phyloP scores from a whole-genome alignment of 441 rosid genomes.

The Euphorbia celastroides region DNA sequence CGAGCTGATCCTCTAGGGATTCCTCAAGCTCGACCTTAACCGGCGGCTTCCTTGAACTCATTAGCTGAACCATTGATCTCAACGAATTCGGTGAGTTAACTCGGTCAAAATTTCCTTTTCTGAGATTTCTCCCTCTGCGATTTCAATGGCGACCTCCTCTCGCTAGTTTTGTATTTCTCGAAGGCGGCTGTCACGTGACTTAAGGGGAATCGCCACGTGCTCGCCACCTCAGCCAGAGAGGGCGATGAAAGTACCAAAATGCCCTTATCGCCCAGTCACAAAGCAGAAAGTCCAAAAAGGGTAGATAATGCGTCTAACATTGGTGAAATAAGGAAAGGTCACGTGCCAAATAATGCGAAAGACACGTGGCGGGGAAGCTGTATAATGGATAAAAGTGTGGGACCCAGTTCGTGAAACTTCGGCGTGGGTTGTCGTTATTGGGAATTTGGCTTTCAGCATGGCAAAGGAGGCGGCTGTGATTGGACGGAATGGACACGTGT shows the following conservation, averaged over 20 bases:
- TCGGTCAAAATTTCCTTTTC: neutral
- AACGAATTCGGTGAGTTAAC: neutral
- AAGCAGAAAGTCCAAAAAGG: neutral
- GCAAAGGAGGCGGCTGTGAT: constrained; percentile 14
- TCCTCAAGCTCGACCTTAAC: constrained; percentile 35
- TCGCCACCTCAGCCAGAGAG: constrained; percentile 1
- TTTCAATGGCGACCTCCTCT: neutral
- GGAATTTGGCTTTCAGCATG: neutral
- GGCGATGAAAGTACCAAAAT: neutral
- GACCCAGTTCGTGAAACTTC: constrained; percentile 30
- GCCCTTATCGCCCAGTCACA: neutral
- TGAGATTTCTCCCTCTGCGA: neutral
- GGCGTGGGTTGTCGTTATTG: constrained; percentile 4
- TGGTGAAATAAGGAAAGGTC: neutral
- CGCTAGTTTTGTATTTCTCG: neutral
- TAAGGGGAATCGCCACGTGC: constrained; percentile 6
- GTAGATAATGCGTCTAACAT: neutral
- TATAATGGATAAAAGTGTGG: constrained; percentile 20
- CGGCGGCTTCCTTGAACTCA: constrained; percentile 22
- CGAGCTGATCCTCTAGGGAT: constrained; percentile 25
- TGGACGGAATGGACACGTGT: constrained; percentile 10
- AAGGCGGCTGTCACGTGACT: constrained; percentile 19
- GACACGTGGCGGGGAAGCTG: constrained; percentile 15
- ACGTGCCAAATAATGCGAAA: constrained; percentile 10
- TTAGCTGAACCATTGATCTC: constrained; percentile 42